Evolutionary conservation across 192 early-diverging fungal species (phyloP), one percentile per base, ranked within the genome.

Genomic region (Borealophlyctis nickersoniae): DNA sequence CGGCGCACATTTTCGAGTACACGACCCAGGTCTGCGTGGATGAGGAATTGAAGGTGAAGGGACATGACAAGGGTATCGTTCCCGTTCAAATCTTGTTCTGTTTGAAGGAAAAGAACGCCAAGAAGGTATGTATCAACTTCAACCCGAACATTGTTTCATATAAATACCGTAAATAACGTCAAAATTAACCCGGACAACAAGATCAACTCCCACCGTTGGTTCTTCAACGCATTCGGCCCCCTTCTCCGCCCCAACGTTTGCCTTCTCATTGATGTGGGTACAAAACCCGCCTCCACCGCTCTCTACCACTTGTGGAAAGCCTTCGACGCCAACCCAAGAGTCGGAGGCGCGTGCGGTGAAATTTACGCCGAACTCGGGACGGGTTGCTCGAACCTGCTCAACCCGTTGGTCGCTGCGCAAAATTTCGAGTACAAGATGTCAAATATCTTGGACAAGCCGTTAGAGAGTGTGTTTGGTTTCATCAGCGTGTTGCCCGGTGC

Each of bases 341-440:
- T 97, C 27, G 95, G 88, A 50, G 95, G 95, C 27, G 95, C 95
- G 7, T 97, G 95, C 63, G 95, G 95, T 36, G 95, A 97, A 74
- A 95, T 97, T 67, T 87, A 87, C 59, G 89, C 91, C 32, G 88
- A 92, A 58, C 73, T 92, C 49, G 94, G 93, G 62, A 83, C 81
- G 34, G 87, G 78, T 32, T 87, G 91, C 71, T 65, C 60, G 49
- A 86, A 87, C 48, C 75, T 92, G 26, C 56, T 89, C 36, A 95
- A 95, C 62, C 93, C 93, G 23, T 72, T 97, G 36, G 91, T 97
- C 0, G 95, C 95, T 2, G 87, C 91, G 3, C 95, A 97, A 76
- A 97, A 96, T 69, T 97, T 97, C 79, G 95, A 97, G 82, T 97
- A 97, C 86, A 97, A 97, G 68, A 96, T 96, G 83, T 91, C 89